Evolutionary conservation across 2,329 filamentous ascomycete genomes (phyloP).

Genomic region (Myriosclerotinia curreyana): DNA sequence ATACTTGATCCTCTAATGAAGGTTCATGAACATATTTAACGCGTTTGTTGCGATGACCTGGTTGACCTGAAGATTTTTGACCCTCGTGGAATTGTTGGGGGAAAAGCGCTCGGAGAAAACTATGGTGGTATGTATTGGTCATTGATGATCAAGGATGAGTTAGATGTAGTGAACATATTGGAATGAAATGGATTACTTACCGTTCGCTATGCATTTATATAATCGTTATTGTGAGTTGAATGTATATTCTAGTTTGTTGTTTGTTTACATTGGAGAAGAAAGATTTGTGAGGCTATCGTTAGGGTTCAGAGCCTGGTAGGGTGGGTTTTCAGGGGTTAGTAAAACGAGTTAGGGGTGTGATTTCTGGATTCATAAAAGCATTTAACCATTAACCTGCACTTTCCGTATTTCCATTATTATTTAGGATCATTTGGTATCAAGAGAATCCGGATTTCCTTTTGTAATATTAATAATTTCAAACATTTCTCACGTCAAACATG

Average conservation of each 20-base stretch:
- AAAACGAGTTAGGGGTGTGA: background rate
- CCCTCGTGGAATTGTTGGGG: slow-evolving; percentile 13
- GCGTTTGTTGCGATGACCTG: slow-evolving; percentile 10
- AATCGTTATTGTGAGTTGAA: background rate
- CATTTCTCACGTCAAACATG: background rate
- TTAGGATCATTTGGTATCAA: background rate
- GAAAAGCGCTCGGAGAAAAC: slow-evolving; percentile 19
- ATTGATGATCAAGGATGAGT: background rate
- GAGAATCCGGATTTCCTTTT: background rate
- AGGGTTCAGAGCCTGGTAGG: background rate
- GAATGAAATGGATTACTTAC: background rate
- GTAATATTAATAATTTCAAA: background rate
- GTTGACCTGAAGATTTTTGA: background rate
- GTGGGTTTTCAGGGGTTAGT: background rate
- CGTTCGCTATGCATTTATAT: slow-evolving; percentile 16
- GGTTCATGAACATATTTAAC: slow-evolving; percentile 8
- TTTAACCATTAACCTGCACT: too few relatives aligned
- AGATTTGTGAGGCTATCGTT: background rate
- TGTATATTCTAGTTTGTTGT: background rate
- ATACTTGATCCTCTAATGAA: background rate
- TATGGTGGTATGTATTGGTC: slow-evolving; percentile 11
- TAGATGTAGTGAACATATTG: background rate
- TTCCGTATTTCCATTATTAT: background rate
- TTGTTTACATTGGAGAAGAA: background rate
- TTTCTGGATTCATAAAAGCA: background rate